A percentile compares a stretch with the other conserved stretches of the same genome.
Conservation (phyloP, 2,329 filamentous ascomycete species). For the Botryotinia calthae region DNA sequence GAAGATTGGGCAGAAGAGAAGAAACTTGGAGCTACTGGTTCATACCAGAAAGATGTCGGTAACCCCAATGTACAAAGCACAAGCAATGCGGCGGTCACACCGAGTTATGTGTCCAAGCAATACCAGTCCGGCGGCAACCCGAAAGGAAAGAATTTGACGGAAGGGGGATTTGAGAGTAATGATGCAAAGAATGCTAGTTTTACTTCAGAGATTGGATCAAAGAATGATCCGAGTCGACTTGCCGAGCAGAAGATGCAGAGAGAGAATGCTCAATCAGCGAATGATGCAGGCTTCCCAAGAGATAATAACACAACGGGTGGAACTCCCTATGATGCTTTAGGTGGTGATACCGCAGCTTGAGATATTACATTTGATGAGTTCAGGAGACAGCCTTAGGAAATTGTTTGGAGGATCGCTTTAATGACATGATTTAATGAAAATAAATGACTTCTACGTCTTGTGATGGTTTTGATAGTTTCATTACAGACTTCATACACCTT, state of each 20-base stretch:
- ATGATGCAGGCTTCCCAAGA: slow-evolving; percentile 28
- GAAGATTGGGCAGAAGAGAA: slow-evolving; percentile 31
- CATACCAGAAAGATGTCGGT: slow-evolving; percentile 21
- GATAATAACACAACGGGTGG: slow-evolving; percentile 24
- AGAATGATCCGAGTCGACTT: slow-evolving; percentile 47
- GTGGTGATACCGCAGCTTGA: slow-evolving; percentile 12
- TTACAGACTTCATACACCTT: not conserved
- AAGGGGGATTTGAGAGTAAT: slow-evolving; percentile 34
- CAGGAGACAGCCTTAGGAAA: not conserved
- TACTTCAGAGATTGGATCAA: slow-evolving; percentile 45
- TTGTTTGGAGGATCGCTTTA: not conserved
- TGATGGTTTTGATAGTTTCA: not conserved
- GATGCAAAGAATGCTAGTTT: slow-evolving; percentile 38
- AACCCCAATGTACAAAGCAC: slow-evolving; percentile 14
- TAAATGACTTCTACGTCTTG: not conserved
- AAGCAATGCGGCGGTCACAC: slow-evolving; percentile 29
- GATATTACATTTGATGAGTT: too few species aligned
- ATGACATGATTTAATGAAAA: not conserved
- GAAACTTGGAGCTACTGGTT: slow-evolving; percentile 26
- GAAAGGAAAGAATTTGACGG: slow-evolving; percentile 36
- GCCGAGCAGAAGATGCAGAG: slow-evolving; percentile 46
- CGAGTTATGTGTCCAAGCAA: slow-evolving; percentile 34
- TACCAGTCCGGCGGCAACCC: slow-evolving; percentile 27
- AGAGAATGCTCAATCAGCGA: slow-evolving; percentile 30
- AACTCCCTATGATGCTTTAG: slow-evolving; percentile 14